Percentiles rank a stretch among this genome's conserved stretches.
These are phyloP conservation scores for Gaultheria prostrata DNA, from an alignment of 148 eudicot species.

Conservation along the genomic window DNA sequence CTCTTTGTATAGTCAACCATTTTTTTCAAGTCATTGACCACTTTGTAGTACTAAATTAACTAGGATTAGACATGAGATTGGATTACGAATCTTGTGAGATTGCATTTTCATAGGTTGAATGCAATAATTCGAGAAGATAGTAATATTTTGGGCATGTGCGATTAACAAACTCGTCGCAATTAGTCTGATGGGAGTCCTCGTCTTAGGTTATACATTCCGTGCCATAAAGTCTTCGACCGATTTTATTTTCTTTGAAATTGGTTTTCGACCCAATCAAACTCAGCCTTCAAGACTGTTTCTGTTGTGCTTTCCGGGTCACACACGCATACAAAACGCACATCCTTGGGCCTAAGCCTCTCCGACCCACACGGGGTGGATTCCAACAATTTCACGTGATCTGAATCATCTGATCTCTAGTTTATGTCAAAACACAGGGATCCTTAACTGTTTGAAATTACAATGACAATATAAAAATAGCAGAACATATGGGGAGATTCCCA, in stretches of 20 bases:
- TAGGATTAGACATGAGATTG: no score
- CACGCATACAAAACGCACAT: no score
- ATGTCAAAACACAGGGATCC: neutral
- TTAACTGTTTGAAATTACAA: neutral
- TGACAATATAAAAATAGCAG: neutral
- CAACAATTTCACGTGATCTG: neutral
- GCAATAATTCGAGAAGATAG: neutral
- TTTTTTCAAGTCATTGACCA: neutral
- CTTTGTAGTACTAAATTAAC: neutral
- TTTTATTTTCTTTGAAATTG: neutral
- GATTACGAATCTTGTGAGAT: neutral
- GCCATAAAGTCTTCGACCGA: neutral
- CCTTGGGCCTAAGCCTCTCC: no score
- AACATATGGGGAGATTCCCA: slow-evolving; percentile 9
- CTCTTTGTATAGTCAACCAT: neutral
- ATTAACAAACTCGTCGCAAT: no score
- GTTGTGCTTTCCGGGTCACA: no score
- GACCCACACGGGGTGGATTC: no score
- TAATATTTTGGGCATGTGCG: neutral
- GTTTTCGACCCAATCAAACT: no score
- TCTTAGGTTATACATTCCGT: neutral
- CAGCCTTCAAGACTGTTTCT: no score
- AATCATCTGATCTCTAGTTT: neutral
- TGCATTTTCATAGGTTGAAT: neutral
- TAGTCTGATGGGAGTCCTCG: neutral